phyloP scores from a whole-genome alignment of 495 filamentous ascomycete genomes.

The Penicillium riverlandense region DNA sequence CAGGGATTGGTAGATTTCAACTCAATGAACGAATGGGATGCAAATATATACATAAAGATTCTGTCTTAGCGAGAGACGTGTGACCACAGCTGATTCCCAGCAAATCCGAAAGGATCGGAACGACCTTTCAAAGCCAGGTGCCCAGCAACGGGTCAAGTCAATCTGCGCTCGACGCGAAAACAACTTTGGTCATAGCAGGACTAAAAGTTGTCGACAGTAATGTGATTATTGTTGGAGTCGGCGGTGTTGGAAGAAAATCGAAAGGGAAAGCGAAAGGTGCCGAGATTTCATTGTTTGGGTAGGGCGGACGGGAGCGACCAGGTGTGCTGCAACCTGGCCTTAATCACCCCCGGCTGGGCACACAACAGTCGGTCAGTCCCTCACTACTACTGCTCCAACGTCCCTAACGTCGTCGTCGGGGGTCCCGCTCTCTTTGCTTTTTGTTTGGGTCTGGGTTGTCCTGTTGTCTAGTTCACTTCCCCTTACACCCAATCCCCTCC shows the following conservation, averaged over 20 bases:
- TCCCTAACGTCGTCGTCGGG: constrained; percentile 13
- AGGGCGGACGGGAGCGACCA: constrained; percentile 28
- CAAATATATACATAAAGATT: not conserved
- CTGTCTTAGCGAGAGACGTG: constrained; percentile 26
- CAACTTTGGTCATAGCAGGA: constrained; percentile 42
- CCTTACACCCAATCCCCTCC: constrained; percentile 16
- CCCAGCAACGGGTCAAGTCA: constrained; percentile 64
- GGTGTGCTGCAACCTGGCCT: constrained; percentile 45
- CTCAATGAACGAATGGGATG: constrained; percentile 6
- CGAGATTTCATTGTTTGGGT: constrained; percentile 32
- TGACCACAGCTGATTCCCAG: constrained; percentile 80
- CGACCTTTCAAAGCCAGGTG: constrained; percentile 66
- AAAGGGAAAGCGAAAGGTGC: constrained; percentile 22
- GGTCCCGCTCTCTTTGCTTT: constrained; percentile 3
- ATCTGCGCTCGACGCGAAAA: constrained; percentile 70
- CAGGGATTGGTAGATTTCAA: not conserved
- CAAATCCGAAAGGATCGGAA: constrained; percentile 56
- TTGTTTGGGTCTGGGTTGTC: constrained; percentile 24
- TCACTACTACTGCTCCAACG: constrained; percentile 9
- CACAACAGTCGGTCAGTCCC: constrained; percentile 18
- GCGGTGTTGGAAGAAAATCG: constrained; percentile 36
- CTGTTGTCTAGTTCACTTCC: constrained; percentile 12
- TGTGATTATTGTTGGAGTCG: constrained; percentile 44
- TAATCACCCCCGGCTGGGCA: constrained; percentile 25
- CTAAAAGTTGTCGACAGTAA: constrained; percentile 54